Evolutionary conservation across 768 basidiomycete species (phyloP).

Genomic region (Russula vinacea): DNA sequence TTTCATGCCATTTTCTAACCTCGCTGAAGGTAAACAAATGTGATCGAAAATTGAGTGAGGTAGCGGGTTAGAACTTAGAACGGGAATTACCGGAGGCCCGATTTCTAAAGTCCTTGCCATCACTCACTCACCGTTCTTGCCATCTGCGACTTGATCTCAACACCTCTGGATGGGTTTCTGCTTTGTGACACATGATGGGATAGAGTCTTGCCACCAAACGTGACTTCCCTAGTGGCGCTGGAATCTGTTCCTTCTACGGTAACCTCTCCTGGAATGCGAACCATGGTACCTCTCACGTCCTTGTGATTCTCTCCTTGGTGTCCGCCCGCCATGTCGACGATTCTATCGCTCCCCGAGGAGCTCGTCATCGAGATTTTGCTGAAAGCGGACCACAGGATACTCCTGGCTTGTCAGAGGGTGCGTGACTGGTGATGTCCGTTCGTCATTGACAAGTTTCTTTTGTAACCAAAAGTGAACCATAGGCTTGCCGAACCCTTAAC

Average conservation of each 20-base stretch:
- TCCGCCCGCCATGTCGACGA: slow-evolving; percentile 8
- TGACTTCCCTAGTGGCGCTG: not conserved
- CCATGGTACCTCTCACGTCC: not conserved
- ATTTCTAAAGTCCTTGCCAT: too few species aligned
- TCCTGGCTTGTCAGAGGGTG: slow-evolving; percentile 17
- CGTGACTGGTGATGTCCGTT: not conserved
- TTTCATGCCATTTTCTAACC: too few species aligned
- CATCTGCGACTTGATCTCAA: too few species aligned
- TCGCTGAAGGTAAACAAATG: too few species aligned
- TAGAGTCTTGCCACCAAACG: not conserved
- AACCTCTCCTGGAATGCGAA: slow-evolving; percentile 11
- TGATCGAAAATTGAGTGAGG: too few species aligned
- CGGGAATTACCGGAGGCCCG: too few species aligned
- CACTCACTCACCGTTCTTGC: too few species aligned
- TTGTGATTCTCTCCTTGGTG: slow-evolving; percentile 1
- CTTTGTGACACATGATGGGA: too few species aligned
- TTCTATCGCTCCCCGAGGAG: slow-evolving; percentile 22
- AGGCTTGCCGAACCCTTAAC: slow-evolving; percentile 21
- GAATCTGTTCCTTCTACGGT: not conserved
- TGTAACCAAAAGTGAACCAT: not conserved
- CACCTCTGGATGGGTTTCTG: too few species aligned
- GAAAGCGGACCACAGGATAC: slow-evolving; percentile 15
- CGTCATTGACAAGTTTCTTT: not conserved
- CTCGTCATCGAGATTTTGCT: slow-evolving; percentile 20
- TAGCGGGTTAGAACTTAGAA: too few species aligned